These are phyloP conservation scores for Schizosaccharomyces octosporus DNA, from an alignment of 805 yeast genomes.

Conservation along the genomic window DNA sequence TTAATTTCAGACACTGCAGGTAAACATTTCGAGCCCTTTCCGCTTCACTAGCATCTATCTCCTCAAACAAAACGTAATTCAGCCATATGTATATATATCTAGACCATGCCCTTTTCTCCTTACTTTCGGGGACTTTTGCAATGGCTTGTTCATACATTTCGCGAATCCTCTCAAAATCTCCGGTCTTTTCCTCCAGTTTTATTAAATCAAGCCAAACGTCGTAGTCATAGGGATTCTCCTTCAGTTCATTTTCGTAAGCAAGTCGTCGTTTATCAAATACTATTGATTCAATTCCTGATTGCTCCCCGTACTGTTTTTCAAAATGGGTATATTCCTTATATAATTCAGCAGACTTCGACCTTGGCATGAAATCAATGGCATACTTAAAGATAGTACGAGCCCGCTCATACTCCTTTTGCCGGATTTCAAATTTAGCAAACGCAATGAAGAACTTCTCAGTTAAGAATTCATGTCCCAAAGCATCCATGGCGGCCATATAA, in stretches of 20 bases:
- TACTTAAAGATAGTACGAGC: slow-evolving; percentile 31
- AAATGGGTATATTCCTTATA: slow-evolving; percentile 27
- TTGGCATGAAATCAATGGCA: slow-evolving; percentile 24
- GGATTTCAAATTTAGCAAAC: slow-evolving; percentile 55
- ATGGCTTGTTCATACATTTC: slow-evolving; percentile 25
- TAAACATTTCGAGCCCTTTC: slow-evolving; percentile 28
- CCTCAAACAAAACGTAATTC: slow-evolving; percentile 36
- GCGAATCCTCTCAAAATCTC: slow-evolving; percentile 13
- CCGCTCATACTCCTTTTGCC: slow-evolving; percentile 35
- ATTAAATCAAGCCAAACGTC: slow-evolving; percentile 65
- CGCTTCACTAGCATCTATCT: slow-evolving; percentile 21
- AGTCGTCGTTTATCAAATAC: slow-evolving; percentile 29
- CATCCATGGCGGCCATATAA: slow-evolving; percentile 41
- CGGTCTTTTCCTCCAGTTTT: slow-evolving; percentile 20
- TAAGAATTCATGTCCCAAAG: slow-evolving; percentile 15
- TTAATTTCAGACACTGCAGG: slow-evolving; percentile 21
- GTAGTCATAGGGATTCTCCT: slow-evolving; percentile 28
- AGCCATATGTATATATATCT: slow-evolving; percentile 51
- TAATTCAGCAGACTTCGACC: slow-evolving; percentile 16
- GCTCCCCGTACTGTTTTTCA: slow-evolving; percentile 40
- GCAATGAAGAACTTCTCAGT: slow-evolving; percentile 19
- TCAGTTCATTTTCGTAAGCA: slow-evolving; percentile 27
- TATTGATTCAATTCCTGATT: slow-evolving; percentile 27
- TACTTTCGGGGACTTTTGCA: slow-evolving; percentile 17
- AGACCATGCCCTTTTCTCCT: slow-evolving; percentile 30